Conservation (phyloP, 2,329 filamentous ascomycete genomes). For the Aureobasidium pullulans region DNA sequence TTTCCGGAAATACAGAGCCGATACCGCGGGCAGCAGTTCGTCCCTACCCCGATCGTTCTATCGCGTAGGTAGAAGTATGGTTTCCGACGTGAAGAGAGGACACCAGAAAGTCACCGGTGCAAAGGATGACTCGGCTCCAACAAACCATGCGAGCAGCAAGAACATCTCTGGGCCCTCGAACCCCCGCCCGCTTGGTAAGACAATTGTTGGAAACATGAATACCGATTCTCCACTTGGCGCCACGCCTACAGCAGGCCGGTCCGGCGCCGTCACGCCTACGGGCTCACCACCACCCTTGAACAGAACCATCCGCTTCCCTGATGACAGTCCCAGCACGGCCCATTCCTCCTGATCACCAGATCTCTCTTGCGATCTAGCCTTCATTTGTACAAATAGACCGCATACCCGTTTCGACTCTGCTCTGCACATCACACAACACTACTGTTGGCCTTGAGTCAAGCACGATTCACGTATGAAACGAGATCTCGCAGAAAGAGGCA, state of each 20-base stretch:
- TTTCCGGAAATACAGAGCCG: neutral
- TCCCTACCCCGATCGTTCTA: constrained; percentile 6
- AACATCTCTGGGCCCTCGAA: constrained; percentile 13
- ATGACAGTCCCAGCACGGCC: constrained; percentile 18
- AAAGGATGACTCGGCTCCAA: constrained; percentile 9
- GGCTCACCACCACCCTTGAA: constrained; percentile 17
- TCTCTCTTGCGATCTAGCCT: neutral
- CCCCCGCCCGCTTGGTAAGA: constrained; percentile 2
- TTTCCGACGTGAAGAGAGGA: neutral
- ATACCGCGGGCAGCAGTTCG: neutral
- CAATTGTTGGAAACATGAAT: neutral
- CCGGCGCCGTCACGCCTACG: neutral
- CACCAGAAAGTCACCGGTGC: neutral
- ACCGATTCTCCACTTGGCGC: constrained; percentile 12
- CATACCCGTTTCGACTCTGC: neutral
- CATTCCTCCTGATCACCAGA: neutral
- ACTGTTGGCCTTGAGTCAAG: too few species aligned
- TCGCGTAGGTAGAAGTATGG: constrained; percentile 2
- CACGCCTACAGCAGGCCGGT: neutral
- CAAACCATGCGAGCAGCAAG: constrained; percentile 14
- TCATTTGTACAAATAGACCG: neutral
- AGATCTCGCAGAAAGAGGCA: too few species aligned
- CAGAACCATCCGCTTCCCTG: constrained; percentile 26
- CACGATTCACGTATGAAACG: too few species aligned
- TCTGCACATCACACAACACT: too few species aligned